Percentiles rank a stretch among this genome's conserved stretches.
Conservation (phyloP, 768 basidiomycete genomes). For the Boletus vermiculosoides region DNA sequence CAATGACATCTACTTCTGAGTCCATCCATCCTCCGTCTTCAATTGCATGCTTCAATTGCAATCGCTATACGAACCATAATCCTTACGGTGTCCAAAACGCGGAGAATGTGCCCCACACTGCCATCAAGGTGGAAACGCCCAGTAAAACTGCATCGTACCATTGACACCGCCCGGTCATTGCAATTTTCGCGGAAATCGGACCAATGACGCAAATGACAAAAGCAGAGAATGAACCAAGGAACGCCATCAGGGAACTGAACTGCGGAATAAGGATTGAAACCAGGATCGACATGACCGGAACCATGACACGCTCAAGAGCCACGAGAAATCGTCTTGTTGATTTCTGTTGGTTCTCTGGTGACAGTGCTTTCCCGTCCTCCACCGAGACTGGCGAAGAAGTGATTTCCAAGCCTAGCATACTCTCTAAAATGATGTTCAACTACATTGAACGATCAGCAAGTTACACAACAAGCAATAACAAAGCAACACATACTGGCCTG, state of each 20-base stretch:
- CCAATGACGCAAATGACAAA: conserved; percentile 74
- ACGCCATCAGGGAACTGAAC: conserved; percentile 83
- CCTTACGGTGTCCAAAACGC: conserved; percentile 48
- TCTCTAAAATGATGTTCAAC: conserved; percentile 82
- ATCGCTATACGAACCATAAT: not conserved
- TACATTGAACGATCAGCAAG: conserved; percentile 27
- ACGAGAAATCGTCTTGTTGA: conserved; percentile 41
- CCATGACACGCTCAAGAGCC: conserved; percentile 52
- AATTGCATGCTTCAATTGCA: not conserved
- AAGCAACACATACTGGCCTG: conserved; percentile 57
- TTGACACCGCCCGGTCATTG: conserved; percentile 48
- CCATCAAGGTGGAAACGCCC: conserved; percentile 57
- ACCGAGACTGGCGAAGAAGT: conserved; percentile 12
- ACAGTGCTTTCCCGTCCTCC: conserved; percentile 27
- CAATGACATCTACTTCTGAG: not conserved
- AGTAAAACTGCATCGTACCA: conserved; percentile 57
- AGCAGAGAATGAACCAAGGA: conserved; percentile 87
- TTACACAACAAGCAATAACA: not conserved
- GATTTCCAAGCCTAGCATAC: conserved; percentile 66
- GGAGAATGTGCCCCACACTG: conserved; percentile 72
- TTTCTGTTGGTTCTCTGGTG: conserved; percentile 5
- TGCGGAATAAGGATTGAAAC: conserved; percentile 77
- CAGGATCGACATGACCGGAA: conserved; percentile 59
- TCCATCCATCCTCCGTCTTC: not conserved
- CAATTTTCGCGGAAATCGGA: conserved; percentile 71